Percentiles rank a stretch among this genome's conserved stretches.
Evolutionary conservation across 352 stramenopile species (phyloP).

Genomic region (Thalassiosira mediterranea): DNA sequence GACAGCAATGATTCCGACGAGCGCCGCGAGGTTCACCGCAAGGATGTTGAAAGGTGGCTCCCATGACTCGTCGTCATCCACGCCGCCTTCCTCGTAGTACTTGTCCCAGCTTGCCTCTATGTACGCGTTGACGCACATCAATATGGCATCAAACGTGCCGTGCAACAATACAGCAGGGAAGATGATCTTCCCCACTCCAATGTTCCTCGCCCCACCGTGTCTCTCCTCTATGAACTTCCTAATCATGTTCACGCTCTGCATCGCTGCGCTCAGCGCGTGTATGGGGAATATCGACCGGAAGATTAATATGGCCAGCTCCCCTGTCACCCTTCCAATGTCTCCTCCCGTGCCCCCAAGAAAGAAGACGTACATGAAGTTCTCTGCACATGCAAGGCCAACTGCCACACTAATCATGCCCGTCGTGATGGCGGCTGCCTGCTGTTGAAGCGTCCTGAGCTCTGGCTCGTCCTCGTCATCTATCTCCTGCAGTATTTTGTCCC

Average conservation of each 20-base stretch:
- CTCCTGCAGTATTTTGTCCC: slow-evolving; percentile 3
- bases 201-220: slow-evolving; percentile 45
- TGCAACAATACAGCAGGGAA: slow-evolving; percentile 79
- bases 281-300: slow-evolving; percentile 81
- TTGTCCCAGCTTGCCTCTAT: slow-evolving; percentile 70
- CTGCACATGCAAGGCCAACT: slow-evolving; percentile 77
- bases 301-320: slow-evolving; percentile 76
- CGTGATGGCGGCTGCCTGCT: slow-evolving; percentile 77
- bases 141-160: slow-evolving; percentile 80
- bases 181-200: slow-evolving; percentile 80
- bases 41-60: slow-evolving; percentile 65
- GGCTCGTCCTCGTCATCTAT: slow-evolving; percentile 68
- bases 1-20: slow-evolving; percentile 57
- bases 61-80: slow-evolving; percentile 49
- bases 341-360: slow-evolving; percentile 59
- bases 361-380: slow-evolving; percentile 84
- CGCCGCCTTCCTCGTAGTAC: slow-evolving; percentile 59
- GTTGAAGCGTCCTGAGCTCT: slow-evolving; percentile 69
- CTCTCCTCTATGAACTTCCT: slow-evolving; percentile 79
- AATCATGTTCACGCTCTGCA: slow-evolving; percentile 83
- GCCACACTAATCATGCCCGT: slow-evolving; percentile 82
- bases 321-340: slow-evolving; percentile 29
- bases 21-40: slow-evolving; percentile 70
- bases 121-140: slow-evolving; percentile 78
- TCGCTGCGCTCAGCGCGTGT: slow-evolving; percentile 75